A percentile compares a stretch with the other conserved stretches of the same genome.
Evolutionary conservation across 1,139 yeast genomes (phyloP).

Genomic region (Diutina ranongensis): DNA sequence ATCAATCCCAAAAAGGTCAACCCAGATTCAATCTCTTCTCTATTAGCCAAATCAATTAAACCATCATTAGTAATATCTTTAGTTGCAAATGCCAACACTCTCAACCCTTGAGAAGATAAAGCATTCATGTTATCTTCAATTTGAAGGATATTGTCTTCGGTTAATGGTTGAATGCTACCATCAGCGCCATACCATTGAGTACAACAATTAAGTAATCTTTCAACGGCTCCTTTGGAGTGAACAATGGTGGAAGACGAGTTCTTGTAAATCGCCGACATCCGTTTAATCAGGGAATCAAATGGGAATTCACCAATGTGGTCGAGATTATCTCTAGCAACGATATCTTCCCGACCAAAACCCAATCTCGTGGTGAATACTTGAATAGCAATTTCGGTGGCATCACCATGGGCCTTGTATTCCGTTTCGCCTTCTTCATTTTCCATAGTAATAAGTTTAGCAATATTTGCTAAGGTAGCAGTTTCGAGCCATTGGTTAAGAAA

Average conservation of each 20-base stretch:
- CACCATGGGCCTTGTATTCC: conserved; percentile 70
- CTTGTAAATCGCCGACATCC: conserved; percentile 58
- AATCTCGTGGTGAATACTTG: conserved; percentile 59
- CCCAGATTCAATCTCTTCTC: conserved; percentile 43
- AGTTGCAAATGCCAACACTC: conserved; percentile 64
- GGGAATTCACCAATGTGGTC: conserved; percentile 57
- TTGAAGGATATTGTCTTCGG: conserved; percentile 24
- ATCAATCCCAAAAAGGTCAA: conserved; percentile 57
- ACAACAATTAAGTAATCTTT: conserved; percentile 53
- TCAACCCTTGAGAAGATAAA: conserved; percentile 56
- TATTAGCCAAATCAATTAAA: conserved; percentile 19
- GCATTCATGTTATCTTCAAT: conserved; percentile 52
- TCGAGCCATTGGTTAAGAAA: conserved; percentile 29
- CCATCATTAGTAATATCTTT: conserved; percentile 16
- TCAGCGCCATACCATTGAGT: conserved; percentile 37
- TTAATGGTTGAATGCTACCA: conserved; percentile 17
- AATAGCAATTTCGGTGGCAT: conserved; percentile 77
- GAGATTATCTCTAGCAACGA: conserved; percentile 19
- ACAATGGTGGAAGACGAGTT: conserved; percentile 15
- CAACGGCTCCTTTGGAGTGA: conserved; percentile 74
- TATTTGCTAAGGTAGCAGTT: conserved; percentile 62
- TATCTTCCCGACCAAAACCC: conserved; percentile 31
- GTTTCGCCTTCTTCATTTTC: conserved; percentile 26
- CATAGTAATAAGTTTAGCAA: conserved; percentile 45
- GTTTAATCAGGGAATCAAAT: conserved; percentile 65